Conservation (phyloP, 2,329 filamentous ascomycete species). For the Fusarium sp. region DNA sequence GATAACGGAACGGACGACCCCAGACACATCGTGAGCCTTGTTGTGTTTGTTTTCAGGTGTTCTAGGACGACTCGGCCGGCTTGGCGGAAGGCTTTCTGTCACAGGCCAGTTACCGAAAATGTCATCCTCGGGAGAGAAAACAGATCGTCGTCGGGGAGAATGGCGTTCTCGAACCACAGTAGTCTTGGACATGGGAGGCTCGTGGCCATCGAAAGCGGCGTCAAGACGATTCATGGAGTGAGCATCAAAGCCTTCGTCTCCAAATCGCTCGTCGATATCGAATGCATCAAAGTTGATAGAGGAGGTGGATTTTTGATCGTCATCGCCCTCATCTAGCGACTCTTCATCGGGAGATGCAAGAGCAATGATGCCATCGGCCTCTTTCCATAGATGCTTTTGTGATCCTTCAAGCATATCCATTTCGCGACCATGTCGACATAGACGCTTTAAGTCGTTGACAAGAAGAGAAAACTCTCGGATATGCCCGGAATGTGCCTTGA, state of each 20-base stretch:
- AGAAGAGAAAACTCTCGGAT: conserved; percentile 83
- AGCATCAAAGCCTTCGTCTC: conserved; percentile 61
- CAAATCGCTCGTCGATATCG: conserved; percentile 57
- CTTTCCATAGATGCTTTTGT: conserved; percentile 74
- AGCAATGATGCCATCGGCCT: conserved; percentile 88
- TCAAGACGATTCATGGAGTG: conserved; percentile 57
- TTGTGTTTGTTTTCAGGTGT: conserved; percentile 53
- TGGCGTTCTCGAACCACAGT: conserved; percentile 66
- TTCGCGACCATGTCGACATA: conserved; percentile 75
- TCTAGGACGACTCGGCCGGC: conserved; percentile 56
- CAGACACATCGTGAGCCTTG: conserved; percentile 54
- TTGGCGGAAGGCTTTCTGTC: conserved; percentile 49
- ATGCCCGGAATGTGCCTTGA: conserved; percentile 85
- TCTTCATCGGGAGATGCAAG: conserved; percentile 78
- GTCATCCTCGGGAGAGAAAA: conserved; percentile 73
- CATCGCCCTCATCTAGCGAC: conserved; percentile 53
- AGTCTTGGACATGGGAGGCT: conserved; percentile 60
- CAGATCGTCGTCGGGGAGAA: conserved; percentile 66
- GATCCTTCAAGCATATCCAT: conserved; percentile 72
- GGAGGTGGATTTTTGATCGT: conserved; percentile 52
- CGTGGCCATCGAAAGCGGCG: conserved; percentile 56
- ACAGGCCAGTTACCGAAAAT: conserved; percentile 68
- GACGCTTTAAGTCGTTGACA: conserved; percentile 84
- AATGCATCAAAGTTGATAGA: conserved; percentile 55
- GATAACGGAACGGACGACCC: conserved; percentile 70